A percentile compares a stretch with the other conserved stretches of the same genome.
Conservation (phyloP, 345 rosid species). For the Pistacia atlantica region DNA sequence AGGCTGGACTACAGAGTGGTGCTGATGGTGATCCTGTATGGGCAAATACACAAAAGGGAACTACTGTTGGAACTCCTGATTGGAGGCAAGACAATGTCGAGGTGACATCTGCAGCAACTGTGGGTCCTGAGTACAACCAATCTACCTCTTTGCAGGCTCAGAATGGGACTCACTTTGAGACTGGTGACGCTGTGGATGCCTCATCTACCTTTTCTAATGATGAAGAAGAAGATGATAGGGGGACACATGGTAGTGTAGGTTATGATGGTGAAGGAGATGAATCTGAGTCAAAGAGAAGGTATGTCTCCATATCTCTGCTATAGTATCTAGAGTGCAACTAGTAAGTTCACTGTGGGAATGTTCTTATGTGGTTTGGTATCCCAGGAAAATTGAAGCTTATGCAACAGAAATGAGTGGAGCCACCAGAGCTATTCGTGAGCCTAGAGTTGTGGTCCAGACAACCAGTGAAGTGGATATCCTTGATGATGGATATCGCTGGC, state of each 20-base stretch:
- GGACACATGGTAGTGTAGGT: constrained; percentile 70
- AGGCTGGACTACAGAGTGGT: constrained; percentile 45
- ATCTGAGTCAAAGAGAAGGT: constrained; percentile 95
- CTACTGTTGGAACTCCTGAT: constrained; percentile 39
- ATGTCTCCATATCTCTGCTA: constrained; percentile 6
- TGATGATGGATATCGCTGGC: constrained; percentile 97
- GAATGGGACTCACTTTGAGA: constrained; percentile 51
- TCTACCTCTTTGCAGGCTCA: constrained; percentile 45
- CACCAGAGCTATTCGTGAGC: constrained; percentile 90
- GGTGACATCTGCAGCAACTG: constrained; percentile 66
- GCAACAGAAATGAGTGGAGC: constrained; percentile 90
- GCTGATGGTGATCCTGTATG: constrained; percentile 49
- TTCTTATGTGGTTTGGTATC: constrained; percentile 14
- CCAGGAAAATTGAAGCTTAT: constrained; percentile 83
- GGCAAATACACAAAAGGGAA: constrained; percentile 51
- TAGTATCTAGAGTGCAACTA: neutral
- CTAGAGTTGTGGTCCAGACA: constrained; percentile 98
- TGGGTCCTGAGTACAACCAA: constrained; percentile 53
- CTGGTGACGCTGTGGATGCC: constrained; percentile 77
- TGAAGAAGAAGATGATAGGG: constrained; percentile 76
- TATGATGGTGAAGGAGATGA: constrained; percentile 78
- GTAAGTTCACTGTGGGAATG: constrained; percentile 13
- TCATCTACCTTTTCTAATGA: constrained; percentile 72
- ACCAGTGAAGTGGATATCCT: constrained; percentile 96
- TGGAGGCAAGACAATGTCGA: constrained; percentile 67